Evolutionary conservation across 192 early-diverging fungal genomes (phyloP), one percentile per base, ranked within the genome.

Genomic region (Podila clonocystis): DNA sequence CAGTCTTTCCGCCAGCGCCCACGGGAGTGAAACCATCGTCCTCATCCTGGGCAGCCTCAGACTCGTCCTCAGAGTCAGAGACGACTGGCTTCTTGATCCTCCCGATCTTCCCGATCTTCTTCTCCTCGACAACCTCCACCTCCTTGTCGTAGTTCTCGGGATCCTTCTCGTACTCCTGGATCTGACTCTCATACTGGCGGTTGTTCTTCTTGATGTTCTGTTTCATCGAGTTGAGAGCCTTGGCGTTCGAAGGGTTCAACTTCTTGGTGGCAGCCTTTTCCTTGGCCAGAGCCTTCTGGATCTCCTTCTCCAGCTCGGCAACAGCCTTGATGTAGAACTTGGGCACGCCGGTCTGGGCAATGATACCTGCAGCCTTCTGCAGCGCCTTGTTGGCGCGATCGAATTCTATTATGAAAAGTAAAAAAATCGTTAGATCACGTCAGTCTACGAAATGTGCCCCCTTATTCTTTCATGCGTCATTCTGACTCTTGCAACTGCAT

Each of bases 211-310:
- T 93, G 71, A 97, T 64, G 73, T 94, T 96, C 82, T 96, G 93
- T 89, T 97, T 98, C 89, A 98, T 92, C 61, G 92, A 89, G 84
- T 93, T 98, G 74, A 97, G 83, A 28, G 95, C 93, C 73, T 94
- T 93, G 49, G 91, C 89, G 67, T 94, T 90, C 50, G 82, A 87
- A 55, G 93, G 85, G 74, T 92, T 97, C 88, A 95, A 93, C 87
- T 95, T 98, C 85, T 92, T 93, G 58, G 90, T 86, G 12, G 88
- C 85, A 33, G 91, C 85, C 87, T 95, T 95, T 68, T 90, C 87
- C 66, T 89, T 88, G 62, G 85, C 77, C 34, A 84, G 72, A 45
- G 87, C 78, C 55, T 85, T 87, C 67, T 93, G 91, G 24, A 95
- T 68, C 67, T 84, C 78, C 68, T 97, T 94, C 66, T 99, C 97